Conservation (phyloP, 2,329 filamentous ascomycete genomes). For the Intubia oerlemansii region DNA sequence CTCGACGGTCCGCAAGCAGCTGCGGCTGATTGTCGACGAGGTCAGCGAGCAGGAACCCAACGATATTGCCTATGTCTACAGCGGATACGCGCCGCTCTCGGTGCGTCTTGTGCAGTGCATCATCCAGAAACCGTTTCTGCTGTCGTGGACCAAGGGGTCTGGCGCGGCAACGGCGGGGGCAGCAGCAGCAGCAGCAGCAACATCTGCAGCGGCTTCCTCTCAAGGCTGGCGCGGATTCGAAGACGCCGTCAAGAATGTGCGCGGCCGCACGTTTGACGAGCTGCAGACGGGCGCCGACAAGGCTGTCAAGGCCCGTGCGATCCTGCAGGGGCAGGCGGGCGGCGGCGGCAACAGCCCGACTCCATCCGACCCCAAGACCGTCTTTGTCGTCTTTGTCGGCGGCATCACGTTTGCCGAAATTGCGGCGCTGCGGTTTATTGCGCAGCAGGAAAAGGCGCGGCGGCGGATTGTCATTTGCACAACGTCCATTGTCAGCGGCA, state of each 20-base stretch:
- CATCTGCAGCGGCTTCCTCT: conserved; percentile 16
- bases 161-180: background rate
- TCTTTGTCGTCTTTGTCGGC: conserved; percentile 94
- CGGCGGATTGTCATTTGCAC: conserved; percentile 78
- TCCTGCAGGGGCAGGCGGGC: conserved; percentile 47
- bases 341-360: conserved; percentile 42
- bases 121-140: conserved; percentile 71
- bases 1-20: conserved; percentile 61
- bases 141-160: conserved; percentile 41
- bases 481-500: conserved; percentile 77
- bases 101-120: conserved; percentile 83
- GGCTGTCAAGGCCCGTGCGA: conserved; percentile 65
- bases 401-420: conserved; percentile 94
- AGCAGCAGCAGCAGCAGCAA: background rate
- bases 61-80: conserved; percentile 95
- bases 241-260: conserved; percentile 69
- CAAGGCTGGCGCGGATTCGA: conserved; percentile 90
- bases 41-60: conserved; percentile 89
- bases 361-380: too few species aligned
- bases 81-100: conserved; percentile 84
- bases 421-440: conserved; percentile 78
- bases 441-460: conserved; percentile 13
- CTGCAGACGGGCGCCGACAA: conserved; percentile 85
- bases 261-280: conserved; percentile 79
- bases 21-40: conserved; percentile 84